Conservation (phyloP, 306 rosid species). For the Herpetospermum pedunculosum region DNA sequence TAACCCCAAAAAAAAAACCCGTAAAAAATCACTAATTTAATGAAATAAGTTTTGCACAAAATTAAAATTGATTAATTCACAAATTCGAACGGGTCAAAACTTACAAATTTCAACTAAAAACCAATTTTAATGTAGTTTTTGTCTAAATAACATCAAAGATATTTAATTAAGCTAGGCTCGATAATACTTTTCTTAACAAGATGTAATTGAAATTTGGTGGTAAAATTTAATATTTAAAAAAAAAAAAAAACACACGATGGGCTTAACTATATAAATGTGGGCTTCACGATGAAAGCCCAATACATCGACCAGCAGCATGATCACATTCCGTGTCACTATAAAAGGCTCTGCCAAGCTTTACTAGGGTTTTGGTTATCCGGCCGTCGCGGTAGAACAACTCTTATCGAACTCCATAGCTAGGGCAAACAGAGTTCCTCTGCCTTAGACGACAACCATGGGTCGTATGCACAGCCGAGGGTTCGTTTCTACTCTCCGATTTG, state of each 20-base stretch:
- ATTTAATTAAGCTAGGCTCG: too few species aligned
- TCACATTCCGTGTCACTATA: neutral
- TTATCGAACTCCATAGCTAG: neutral
- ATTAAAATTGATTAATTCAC: too few species aligned
- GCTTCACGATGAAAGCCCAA: neutral
- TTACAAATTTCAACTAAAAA: too few species aligned
- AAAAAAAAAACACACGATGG: neutral
- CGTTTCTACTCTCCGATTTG: constrained; percentile 6
- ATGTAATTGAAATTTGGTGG: too few species aligned
- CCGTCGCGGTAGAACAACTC: neutral
- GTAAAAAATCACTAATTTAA: too few species aligned
- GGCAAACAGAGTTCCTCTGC: neutral
- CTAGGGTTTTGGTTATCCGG: neutral
- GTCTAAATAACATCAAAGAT: too few species aligned
- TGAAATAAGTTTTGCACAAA: too few species aligned
- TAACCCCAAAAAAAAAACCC: too few species aligned
- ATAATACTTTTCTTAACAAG: too few species aligned
- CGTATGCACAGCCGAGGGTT: constrained; percentile 88
- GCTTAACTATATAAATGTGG: neutral
- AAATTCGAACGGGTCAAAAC: too few species aligned
- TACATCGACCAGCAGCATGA: neutral
- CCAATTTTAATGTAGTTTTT: too few species aligned
- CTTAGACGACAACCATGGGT: constrained; percentile 40
- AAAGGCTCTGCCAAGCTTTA: neutral
- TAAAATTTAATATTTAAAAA: too few species aligned